Conservation (phyloP, 805 yeast genomes). For the Vanderwaltozyma verrucispora region DNA sequence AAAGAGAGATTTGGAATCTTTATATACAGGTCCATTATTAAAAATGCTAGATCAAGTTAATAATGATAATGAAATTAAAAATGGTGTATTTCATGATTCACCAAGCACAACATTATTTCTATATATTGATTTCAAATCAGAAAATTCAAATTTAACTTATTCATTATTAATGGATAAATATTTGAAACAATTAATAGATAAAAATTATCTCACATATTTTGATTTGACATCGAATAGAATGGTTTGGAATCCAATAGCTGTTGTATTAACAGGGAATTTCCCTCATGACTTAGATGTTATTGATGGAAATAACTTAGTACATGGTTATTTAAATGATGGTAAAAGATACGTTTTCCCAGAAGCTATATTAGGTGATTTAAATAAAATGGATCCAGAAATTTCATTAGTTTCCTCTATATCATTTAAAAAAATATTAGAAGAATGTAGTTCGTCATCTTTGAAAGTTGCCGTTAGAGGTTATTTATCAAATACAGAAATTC, state of each 20-base stretch:
- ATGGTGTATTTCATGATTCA: conserved; percentile 36
- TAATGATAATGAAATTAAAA: conserved; percentile 8
- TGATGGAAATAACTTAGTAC: not conserved
- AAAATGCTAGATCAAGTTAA: conserved; percentile 42
- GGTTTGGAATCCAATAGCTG: conserved; percentile 45
- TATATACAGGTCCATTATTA: conserved; percentile 47
- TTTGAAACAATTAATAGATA: conserved; percentile 40
- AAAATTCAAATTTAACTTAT: conserved; percentile 32
- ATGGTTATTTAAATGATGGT: conserved; percentile 1
- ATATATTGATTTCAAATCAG: conserved; percentile 58
- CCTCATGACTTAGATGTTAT: conserved; percentile 28
- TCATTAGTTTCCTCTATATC: conserved; percentile 37
- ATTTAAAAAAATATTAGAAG: conserved; percentile 16
- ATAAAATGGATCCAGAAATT: conserved; percentile 8
- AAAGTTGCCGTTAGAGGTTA: conserved; percentile 7
- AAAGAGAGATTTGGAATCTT: conserved; percentile 35
- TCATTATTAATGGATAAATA: conserved; percentile 32
- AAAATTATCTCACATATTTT: conserved; percentile 41
- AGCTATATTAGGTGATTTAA: conserved; percentile 33
- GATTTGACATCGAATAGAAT: conserved; percentile 29
- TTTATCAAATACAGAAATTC: conserved; percentile 7
- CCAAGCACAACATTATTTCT: conserved; percentile 43
- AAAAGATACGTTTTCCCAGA: conserved; percentile 35
- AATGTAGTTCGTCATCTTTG: conserved; percentile 8
- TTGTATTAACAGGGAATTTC: conserved; percentile 56